Evolutionary conservation across 192 early-diverging fungal species (phyloP).

Genomic region (Umbelopsis sp.): DNA sequence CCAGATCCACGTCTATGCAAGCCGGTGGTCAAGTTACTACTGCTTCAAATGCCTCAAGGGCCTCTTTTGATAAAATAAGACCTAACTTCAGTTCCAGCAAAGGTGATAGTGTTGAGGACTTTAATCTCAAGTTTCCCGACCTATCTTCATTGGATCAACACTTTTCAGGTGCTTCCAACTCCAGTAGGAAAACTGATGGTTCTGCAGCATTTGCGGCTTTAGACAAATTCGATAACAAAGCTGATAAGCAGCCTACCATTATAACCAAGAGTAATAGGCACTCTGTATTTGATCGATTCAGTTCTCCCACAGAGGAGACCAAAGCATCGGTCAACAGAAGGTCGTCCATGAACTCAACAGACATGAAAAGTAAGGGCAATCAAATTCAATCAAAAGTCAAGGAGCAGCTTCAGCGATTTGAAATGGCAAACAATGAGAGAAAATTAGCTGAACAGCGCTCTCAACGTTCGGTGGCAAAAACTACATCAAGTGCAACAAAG

Average conservation of each 20-base stretch:
- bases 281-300: background rate
- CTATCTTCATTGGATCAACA: slow-evolving; percentile 2
- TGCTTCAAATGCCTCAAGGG: background rate
- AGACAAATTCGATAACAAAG: background rate
- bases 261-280: background rate
- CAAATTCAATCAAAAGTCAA: slow-evolving; percentile 11
- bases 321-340: background rate
- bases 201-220: slow-evolving; percentile 2
- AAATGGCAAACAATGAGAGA: background rate
- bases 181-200: background rate
- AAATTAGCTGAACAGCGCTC: background rate
- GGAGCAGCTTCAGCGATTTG: slow-evolving; percentile 15
- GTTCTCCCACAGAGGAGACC: background rate
- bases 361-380: background rate
- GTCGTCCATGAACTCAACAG: background rate
- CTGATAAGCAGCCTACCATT: background rate
- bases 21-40: too few relatives aligned
- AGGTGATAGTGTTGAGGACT: background rate
- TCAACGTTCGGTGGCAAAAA: background rate
- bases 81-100: background rate
- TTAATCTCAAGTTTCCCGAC: slow-evolving; percentile 9
- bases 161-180: background rate
- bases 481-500: background rate
- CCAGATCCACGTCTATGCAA: too few relatives aligned
- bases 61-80: background rate